Conservation (phyloP, 2,329 filamentous ascomycete genomes). For the Alternaria postmessia region DNA sequence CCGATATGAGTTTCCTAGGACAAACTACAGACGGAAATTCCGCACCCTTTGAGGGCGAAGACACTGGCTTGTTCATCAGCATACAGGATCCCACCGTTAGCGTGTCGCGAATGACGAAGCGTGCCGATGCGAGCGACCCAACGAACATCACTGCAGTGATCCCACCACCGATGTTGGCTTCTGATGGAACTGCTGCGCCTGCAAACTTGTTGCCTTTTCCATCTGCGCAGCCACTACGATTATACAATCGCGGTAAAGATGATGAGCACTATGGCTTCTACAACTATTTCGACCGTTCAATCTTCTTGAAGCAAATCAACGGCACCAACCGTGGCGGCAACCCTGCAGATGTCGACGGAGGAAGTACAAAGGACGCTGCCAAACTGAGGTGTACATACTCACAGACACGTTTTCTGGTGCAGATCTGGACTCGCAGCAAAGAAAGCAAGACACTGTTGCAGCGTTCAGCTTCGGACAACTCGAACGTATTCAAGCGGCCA, state of each 20-base stretch:
- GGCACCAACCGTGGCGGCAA: slow-evolving; percentile 52
- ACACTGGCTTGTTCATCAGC: slow-evolving; percentile 87
- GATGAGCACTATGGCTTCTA: slow-evolving; percentile 96
- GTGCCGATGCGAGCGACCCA: slow-evolving; percentile 36
- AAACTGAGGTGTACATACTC: slow-evolving; percentile 65
- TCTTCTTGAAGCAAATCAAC: slow-evolving; percentile 76
- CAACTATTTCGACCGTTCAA: slow-evolving; percentile 85
- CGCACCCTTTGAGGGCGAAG: slow-evolving; percentile 78
- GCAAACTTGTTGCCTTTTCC: slow-evolving; percentile 76
- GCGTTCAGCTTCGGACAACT: slow-evolving; percentile 40
- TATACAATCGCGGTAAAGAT: slow-evolving; percentile 81
- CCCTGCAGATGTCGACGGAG: slow-evolving; percentile 60
- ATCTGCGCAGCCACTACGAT: slow-evolving; percentile 75
- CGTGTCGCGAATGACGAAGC: slow-evolving; percentile 47
- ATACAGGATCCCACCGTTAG: slow-evolving; percentile 60
- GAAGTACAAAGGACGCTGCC: slow-evolving; percentile 57
- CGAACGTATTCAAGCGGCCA: slow-evolving; percentile 58
- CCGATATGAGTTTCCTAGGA: slow-evolving; percentile 82
- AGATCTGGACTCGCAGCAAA: slow-evolving; percentile 67
- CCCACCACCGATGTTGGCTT: slow-evolving; percentile 68
- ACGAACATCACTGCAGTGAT: slow-evolving; percentile 63
- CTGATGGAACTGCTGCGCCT: slow-evolving; percentile 75
- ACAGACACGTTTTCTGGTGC: slow-evolving; percentile 67
- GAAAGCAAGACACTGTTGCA: slow-evolving; percentile 48
- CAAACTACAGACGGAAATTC: slow-evolving; percentile 82